Evolutionary conservation across 2,329 filamentous ascomycete species (phyloP).

Genomic region (Venturia oleaginea): DNA sequence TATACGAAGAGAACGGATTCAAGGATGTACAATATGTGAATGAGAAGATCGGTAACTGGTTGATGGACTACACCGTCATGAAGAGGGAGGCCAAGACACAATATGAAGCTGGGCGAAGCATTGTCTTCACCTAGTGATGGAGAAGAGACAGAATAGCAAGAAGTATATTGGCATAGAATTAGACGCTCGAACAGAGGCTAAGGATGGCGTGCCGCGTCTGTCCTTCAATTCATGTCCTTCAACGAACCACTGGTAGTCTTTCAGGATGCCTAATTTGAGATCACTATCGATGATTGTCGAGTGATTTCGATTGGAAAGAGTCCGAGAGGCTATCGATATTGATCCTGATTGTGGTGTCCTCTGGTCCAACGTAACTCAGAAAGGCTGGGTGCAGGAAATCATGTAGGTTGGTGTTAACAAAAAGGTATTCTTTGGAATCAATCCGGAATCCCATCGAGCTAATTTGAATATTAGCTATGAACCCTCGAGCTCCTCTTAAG

Average conservation of each 20-base stretch:
- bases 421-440: too few relatives aligned
- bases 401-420: too few relatives aligned
- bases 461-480: not conserved
- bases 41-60: constrained; percentile 15
- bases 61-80: constrained; percentile 16
- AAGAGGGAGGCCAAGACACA: constrained; percentile 9
- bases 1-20: constrained; percentile 23
- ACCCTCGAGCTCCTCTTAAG: not conserved
- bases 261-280: too few relatives aligned
- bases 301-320: too few relatives aligned
- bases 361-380: too few relatives aligned
- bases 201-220: not conserved
- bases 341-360: too few relatives aligned
- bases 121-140: not conserved
- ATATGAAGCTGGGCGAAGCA: constrained; percentile 7
- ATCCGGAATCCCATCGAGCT: not conserved
- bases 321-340: too few relatives aligned
- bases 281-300: too few relatives aligned
- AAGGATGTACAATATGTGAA: constrained; percentile 17
- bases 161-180: not conserved
- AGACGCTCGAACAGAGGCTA: not conserved
- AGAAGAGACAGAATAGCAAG: not conserved
- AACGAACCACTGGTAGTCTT: too few relatives aligned
- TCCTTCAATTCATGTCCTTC: too few relatives aligned
- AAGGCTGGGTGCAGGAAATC: too few relatives aligned